Evolutionary conservation across 345 rosid species (phyloP), one percentile per base, ranked within the genome.

Genomic region (Eucalyptus regnans): DNA sequence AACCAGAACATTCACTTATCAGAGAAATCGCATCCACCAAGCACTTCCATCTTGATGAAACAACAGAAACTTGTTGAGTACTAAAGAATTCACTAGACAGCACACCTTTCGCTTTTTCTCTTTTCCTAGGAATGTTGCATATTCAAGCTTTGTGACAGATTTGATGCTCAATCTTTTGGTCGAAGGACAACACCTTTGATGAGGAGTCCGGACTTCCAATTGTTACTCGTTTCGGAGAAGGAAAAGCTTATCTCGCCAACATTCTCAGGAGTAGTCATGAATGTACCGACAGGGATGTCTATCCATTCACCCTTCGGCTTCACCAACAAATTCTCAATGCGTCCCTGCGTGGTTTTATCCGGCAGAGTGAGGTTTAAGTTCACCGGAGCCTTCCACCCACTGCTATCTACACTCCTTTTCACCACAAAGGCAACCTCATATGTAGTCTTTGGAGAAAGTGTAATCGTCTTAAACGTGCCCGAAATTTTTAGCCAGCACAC

Each of bases 161-260:
- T 62, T 1, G 3, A 9, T n/a, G 71, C 37, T 46, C 9, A 80
- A 46, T 81, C 86, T 0, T 37, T 2, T 25, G 88, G 79, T 25
- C 54, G 88, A 87, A 87, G 13, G 31, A 87, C 11, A 1, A 87
- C 88, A 8, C 88, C 88, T 64, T 87, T 62, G 37, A 87, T 10
- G 4, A 27, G 0, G 6, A 87, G 50, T 18, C 88, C 43, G 4
- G 56, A 14, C 80, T 58, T 87, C 88, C 33, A 41, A 60, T 43
- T 29, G 1, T 2, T 25, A 7, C 0, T 37, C 8, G 1, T 7
- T 50, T 62, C 52, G 54, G 5, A 13, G 18, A 60, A 22, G n/a
- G 10, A 20, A 29, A 87, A 41, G 1, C 29, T 12, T 25, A 87
- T 58, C 12, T 62, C 17, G 11, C 88, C 88, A 50, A 56, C 76